Evolutionary conservation across 2,329 filamentous ascomycete species (phyloP), one percentile per base, ranked within the genome.

Genomic region (Fusarium robinianum): DNA sequence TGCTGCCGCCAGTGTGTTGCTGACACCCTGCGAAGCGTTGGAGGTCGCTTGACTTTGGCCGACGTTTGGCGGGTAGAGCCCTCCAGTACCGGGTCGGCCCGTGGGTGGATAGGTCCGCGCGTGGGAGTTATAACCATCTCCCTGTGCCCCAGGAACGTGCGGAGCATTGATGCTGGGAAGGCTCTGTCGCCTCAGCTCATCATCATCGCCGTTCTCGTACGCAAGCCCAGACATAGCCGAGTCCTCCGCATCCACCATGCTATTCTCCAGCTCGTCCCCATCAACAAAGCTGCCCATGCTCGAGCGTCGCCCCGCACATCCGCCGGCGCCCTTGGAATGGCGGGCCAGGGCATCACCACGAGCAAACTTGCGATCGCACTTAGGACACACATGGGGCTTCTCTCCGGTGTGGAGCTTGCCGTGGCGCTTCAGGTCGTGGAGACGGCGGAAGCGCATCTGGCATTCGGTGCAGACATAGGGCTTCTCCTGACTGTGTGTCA

Each of bases 401-500:
- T 99, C 94, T 41, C 94, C 94, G 0, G 92, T 97, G 65, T 99
- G 94, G 15, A 99, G 80, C 71, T 99, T 99, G 54, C 87, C 90
- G 67, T 99, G 94, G 26, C 94, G 84, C 73, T 99, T 99, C 55
- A 99, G 72, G 63, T 99, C 94, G 65, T 99, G 94, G 37, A 97
- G 76, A 53, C 94, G 84, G 41, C 94, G 83, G 69, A 99, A 99
- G 38, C 92, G 84, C 68, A 94, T 88, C 59, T 92, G 83, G 67
- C 94, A 99, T n/a, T 88, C 90, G 51, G 89, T 85, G 65, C 94
- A 99, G 18, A 94, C 82, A 64, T 94, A 99, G 0, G 94, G 94
- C 70, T 99, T 99, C 69, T 99, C 94, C 75, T 99, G 92, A 62
- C 91, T 96, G 69, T 97, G 94, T 1, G 94, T 97, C 65, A 99